Base-by-base conservation (phyloP, 768 basidiomycete species). In the Auriculariales sp. region DNA sequence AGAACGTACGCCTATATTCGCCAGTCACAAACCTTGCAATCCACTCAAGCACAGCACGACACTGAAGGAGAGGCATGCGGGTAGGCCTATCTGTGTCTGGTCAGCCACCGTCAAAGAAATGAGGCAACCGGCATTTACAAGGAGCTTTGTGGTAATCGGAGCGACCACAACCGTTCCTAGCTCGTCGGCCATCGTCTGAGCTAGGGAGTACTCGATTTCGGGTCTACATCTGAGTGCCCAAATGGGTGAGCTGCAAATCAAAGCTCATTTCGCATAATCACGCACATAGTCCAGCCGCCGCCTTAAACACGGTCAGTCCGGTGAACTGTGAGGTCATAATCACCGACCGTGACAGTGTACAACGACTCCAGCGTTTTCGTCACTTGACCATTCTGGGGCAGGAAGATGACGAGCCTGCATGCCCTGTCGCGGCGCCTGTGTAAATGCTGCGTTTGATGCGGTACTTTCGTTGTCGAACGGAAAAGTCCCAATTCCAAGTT, bases 251-350 rank as follows among this genome's bases (percentile, higher is more conserved):
- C 29, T 24, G 22, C 28, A 14, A 48, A 27, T 31, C 25, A 25
- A 29, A 32, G 25, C 10, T 19, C 27, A 25, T 22, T 19, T 5
- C 17, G 22, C 17, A 39, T 7, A 39, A 39, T 27, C 15, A 54
- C 53, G 53, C 29, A 56, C 54, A 54, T 51, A 15, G 53, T 49
- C 55, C 55, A 56, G 3, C 53, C 55, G 12, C 53, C 49, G 17
- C 55, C n/a, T n/a, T n/a, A n/a, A n/a, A n/a, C n/a, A n/a, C n/a
- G n/a, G n/a, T n/a, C n/a, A n/a, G n/a, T n/a, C n/a, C n/a, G n/a
- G n/a, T n/a, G n/a, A n/a, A n/a, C n/a, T n/a, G n/a, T n/a, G n/a
- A n/a, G n/a, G n/a, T n/a, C n/a, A n/a, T n/a, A n/a, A n/a, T n/a
- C n/a, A n/a, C n/a, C n/a, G n/a, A n/a, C n/a, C 55, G 34, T 54